Evolutionary conservation across 2,329 filamentous ascomycete genomes (phyloP), one percentile per base, ranked within the genome.

Genomic region (Botrytis porri): DNA sequence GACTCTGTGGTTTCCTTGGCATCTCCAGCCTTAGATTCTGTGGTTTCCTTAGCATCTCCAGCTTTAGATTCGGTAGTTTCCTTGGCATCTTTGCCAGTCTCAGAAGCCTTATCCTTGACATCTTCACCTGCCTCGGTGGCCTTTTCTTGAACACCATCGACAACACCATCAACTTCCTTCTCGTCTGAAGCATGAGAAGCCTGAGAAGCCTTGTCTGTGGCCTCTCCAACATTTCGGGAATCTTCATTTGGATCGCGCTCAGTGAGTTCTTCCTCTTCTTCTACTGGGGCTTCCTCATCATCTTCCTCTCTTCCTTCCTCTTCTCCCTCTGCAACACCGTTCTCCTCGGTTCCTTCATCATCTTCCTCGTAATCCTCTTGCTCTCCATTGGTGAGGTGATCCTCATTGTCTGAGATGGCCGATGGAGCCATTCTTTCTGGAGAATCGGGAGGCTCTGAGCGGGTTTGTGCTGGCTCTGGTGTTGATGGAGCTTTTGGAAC

Each of bases 211-310:
- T 54, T 69, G 5, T 59, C 67, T n/a, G 39, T n/a, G 54, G 37
- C 45, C 39, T 61, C 70, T 51, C 70, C 62, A 16, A 72, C 37
- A 10, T 69, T 61, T 22, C 63, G 59, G 5, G 70, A 59, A 67
- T 54, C 37, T 39, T 72, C 70, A 48, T 72, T 59, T 9, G 70
- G 70, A 72, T 72, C 70, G 1, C 70, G 45, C 65, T 73, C 71
- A 60, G 71, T 70, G 12, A 45, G 43, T 37, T 72, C 70, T 37
- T 72, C 70, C 39, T 72, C 70, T 2, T 69, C 70, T 60, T 60
- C 61, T 63, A 86, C 83, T 29, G 60, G 37, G 8, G 35, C 84
- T 83, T 39, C 82, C 82, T n/a, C 85, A 85, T 71, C 61, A 18
- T 67, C 62, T 39, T 72, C 70, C 25, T 71, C 69, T 63, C 37